Base-by-base conservation (phyloP, 805 yeast species). In the Peterozyma toletana region DNA sequence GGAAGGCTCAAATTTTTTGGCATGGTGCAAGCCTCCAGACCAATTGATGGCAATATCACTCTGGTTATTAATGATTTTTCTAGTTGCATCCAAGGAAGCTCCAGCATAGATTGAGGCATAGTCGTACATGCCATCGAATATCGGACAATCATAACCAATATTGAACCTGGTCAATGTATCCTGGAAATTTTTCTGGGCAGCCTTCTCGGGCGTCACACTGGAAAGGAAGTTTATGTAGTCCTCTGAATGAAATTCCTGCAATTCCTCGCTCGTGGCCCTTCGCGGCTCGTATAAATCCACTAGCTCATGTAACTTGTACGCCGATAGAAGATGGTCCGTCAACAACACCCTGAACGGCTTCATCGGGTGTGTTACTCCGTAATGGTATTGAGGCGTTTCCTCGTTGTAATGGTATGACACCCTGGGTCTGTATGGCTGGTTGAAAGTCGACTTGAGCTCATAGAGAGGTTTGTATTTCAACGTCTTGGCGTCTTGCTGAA, bases 281-380 rank as follows among this genome's bases (percentile, higher is more conserved):
- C 95, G 70, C 2, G 98, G 95, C 47, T 78, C 73, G 62, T 86
- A 93, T 29, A 89, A 64, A 58, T 93, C 98, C 96, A 91, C 87
- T 51, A 81, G 75, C 55, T 88, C 88, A 60, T 90, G 87, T 39
- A 91, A 67, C 46, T 87, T 87, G 63, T 93, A 91, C 11, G 84
- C 80, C 31, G 83, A 77, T 42, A 91, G 91, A 48, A 91, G 67
- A 59, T 90, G 96, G 64, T 91, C 97, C 0, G 99, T 91, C 38
- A 91, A 73, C 90, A 89, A 83, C 49, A 93, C 69, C 51, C 99
- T 69, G 62, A 90, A 87, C 13, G 99, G 99, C 61, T 91, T 91
- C 99, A 91, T 91, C n/a, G 99, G 99, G 63, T 91, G 99, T 48
- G 80, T 77, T 1, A 86, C 85, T 14, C 99, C 99, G 61, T 86